Evolutionary conservation across 139 green algal genomes (phyloP).

Genomic region (Chlorella sorokiniana): DNA sequence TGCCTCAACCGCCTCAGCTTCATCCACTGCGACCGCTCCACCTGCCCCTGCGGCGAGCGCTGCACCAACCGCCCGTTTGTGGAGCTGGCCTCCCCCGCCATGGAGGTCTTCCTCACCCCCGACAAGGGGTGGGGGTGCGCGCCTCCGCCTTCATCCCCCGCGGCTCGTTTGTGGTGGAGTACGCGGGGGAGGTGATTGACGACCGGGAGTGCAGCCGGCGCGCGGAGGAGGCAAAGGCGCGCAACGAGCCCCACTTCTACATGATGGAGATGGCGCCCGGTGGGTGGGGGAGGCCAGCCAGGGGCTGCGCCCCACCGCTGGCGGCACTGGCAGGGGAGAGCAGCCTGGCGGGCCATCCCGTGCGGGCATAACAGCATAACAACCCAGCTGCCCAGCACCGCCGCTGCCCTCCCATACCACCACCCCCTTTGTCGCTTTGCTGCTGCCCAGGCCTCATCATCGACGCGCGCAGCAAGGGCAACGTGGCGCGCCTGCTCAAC

Average conservation of each 20-base stretch:
- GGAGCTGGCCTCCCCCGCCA: constrained; percentile 55
- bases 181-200: constrained; percentile 78
- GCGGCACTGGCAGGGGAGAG: not conserved
- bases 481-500: constrained; percentile 84
- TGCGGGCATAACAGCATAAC: not conserved
- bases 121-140: constrained; percentile 74
- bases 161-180: constrained; percentile 87
- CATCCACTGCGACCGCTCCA: constrained; percentile 77
- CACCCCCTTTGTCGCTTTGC: not conserved
- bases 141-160: constrained; percentile 47
- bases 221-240: constrained; percentile 64
- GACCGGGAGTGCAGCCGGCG: constrained; percentile 58
- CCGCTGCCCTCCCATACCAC: not conserved
- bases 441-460: constrained; percentile 67
- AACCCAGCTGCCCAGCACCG: not conserved
- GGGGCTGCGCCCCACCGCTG: not conserved
- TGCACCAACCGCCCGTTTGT: constrained; percentile 86
- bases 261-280: constrained; percentile 84
- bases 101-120: constrained; percentile 79
- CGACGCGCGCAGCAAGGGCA: constrained; percentile 80
- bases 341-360: not conserved
- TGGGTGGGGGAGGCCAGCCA: not conserved
- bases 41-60: constrained; percentile 74
- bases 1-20: constrained; percentile 76
- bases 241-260: constrained; percentile 79